Evolutionary conservation across 1,139 yeast species (phyloP).

Genomic region (Entelexis paramagnoliae): DNA sequence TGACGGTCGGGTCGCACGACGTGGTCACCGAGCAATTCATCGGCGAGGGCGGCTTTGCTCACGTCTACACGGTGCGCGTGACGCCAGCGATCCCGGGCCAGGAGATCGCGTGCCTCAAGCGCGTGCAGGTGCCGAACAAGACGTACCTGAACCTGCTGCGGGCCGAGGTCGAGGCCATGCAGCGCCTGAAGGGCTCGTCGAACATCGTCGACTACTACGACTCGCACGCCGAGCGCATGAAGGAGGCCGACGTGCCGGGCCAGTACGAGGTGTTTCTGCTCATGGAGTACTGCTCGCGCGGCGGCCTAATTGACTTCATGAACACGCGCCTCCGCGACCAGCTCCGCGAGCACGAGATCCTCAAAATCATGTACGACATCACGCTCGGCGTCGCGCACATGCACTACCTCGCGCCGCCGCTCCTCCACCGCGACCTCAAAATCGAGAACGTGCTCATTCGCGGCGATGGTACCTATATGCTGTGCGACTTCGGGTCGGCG

Average conservation of each 20-base stretch:
- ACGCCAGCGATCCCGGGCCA: conserved; percentile 35
- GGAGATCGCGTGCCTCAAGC: conserved; percentile 49
- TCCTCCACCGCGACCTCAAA: conserved; percentile 87
- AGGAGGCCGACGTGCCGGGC: conserved; percentile 33
- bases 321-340: conserved; percentile 77
- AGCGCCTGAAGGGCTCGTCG: conserved; percentile 62
- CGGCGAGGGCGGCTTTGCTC: conserved; percentile 72
- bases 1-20: conserved; percentile 58
- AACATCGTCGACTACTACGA: conserved; percentile 85
- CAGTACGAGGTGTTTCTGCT: conserved; percentile 74
- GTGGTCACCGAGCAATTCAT: conserved; percentile 50
- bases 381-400: conserved; percentile 77
- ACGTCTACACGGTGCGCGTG: conserved; percentile 56
- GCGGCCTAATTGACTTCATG: conserved; percentile 89
- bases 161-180: conserved; percentile 80
- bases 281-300: conserved; percentile 80
- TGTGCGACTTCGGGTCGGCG: conserved; percentile 93
- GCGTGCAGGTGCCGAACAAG: conserved; percentile 70
- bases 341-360: conserved; percentile 69
- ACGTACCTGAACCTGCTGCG: conserved; percentile 54
- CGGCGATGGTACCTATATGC: conserved; percentile 57
- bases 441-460: conserved; percentile 88
- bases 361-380: conserved; percentile 72
- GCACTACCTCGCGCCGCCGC: conserved; percentile 71
- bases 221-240: conserved; percentile 78